These are phyloP conservation scores for Physcia stellaris DNA, from an alignment of 495 filamentous ascomycete species.

Conservation along the genomic window DNA sequence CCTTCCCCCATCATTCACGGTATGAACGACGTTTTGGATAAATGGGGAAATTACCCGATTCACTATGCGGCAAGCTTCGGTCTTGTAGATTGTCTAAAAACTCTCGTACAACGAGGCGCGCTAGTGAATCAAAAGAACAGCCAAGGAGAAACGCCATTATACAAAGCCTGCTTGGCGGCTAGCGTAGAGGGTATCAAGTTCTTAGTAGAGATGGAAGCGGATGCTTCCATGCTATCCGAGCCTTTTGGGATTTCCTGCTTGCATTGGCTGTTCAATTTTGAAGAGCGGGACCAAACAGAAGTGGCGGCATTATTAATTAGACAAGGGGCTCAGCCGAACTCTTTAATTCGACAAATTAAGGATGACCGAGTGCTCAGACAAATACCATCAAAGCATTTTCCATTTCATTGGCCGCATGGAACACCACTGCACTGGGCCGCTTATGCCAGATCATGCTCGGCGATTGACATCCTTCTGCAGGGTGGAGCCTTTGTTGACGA, in stretches of 20 bases:
- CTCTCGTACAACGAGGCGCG: conserved; percentile 7
- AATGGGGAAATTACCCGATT: conserved; percentile 12
- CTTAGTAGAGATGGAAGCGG: too few species aligned
- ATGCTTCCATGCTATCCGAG: conserved; percentile 4
- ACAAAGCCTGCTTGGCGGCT: conserved; percentile 23
- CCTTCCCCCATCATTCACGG: too few species aligned
- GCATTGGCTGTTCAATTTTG: conserved; percentile 16
- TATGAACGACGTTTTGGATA: conserved; percentile 12
- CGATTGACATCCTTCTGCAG: conserved; percentile 13
- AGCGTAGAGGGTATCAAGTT: too few species aligned
- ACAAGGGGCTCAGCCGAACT: background rate
- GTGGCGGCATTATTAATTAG: conserved; percentile 2
- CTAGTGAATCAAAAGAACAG: conserved; percentile 13
- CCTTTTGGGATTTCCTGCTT: conserved; percentile 11
- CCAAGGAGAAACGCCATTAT: conserved; percentile 18
- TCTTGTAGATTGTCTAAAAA: conserved; percentile 5
- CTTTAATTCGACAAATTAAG: too few species aligned
- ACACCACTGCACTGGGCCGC: conserved; percentile 22
- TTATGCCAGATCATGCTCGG: conserved; percentile 10
- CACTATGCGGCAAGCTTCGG: conserved; percentile 19
- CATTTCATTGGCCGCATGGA: conserved; percentile 20
- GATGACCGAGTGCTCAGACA: too few species aligned
- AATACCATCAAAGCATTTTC: conserved; percentile 10
- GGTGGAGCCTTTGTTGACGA: conserved; percentile 11
- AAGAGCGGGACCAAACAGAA: background rate